Evolutionary conservation across 2,329 filamentous ascomycete genomes (phyloP).

Genomic region (Colletotrichum lindemuthianum): DNA sequence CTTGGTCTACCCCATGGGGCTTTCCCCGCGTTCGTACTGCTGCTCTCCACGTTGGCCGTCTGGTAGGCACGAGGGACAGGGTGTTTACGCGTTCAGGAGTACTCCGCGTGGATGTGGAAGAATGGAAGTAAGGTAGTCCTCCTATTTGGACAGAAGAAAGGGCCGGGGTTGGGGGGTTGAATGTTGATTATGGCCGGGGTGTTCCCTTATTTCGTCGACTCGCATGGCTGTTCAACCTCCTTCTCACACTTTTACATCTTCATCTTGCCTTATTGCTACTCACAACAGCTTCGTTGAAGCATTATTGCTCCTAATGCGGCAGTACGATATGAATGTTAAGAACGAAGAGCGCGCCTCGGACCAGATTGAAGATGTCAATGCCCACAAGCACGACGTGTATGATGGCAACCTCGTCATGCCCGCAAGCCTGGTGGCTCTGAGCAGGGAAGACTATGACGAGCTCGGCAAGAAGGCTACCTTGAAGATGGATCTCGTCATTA

Average conservation of each 20-base stretch:
- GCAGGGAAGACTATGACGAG: slow-evolving; percentile 34
- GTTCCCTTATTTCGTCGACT: neutral
- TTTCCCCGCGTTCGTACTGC: slow-evolving; percentile 21
- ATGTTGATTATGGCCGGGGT: slow-evolving; percentile 12
- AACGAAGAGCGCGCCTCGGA: slow-evolving; percentile 20
- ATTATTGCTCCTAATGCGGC: neutral
- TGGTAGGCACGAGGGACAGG: too few species aligned
- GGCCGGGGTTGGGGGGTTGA: neutral
- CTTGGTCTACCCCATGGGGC: slow-evolving; percentile 29
- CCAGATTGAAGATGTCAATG: slow-evolving; percentile 22
- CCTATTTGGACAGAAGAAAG: neutral
- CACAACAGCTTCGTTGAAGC: too few species aligned
- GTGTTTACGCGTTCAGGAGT: too few species aligned
- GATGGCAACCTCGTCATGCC: slow-evolving; percentile 35
- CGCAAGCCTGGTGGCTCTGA: slow-evolving; percentile 36
- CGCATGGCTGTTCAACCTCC: neutral
- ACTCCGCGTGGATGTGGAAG: neutral
- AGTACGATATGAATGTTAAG: slow-evolving; percentile 9
- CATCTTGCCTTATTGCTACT: neutral
- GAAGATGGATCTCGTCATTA: slow-evolving; percentile 41
- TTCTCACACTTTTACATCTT: neutral
- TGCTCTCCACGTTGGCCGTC: slow-evolving; percentile 11
- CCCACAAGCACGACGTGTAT: slow-evolving; percentile 7
- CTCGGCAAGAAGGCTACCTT: slow-evolving; percentile 34
- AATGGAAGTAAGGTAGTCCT: neutral